phyloP scores from a whole-genome alignment of 495 filamentous ascomycete genomes.

The Cercophora scortea region DNA sequence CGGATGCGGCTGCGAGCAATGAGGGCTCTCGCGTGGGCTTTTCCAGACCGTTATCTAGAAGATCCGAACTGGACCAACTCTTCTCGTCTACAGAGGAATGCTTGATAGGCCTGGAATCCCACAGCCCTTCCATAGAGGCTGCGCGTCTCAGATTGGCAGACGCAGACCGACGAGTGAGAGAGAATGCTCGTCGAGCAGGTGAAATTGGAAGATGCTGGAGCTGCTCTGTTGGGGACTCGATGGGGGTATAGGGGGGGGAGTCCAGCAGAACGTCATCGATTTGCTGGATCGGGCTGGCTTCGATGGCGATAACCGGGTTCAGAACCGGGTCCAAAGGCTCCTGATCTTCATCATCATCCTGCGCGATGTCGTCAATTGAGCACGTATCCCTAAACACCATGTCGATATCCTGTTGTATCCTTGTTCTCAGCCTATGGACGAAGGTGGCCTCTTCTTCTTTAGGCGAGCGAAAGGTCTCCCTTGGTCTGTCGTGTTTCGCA shows the following conservation, averaged over 20 bases:
- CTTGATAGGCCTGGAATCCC: constrained; percentile 1
- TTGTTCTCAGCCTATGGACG: constrained; percentile 24
- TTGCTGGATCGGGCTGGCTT: constrained; percentile 4
- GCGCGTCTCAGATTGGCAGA: neutral
- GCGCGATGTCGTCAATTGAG: constrained; percentile 29
- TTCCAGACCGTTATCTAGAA: neutral
- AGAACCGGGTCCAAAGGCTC: neutral
- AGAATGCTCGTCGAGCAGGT: constrained; percentile 11
- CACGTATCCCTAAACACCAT: constrained; percentile 39
- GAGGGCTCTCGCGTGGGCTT: neutral
- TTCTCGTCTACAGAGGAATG: neutral
- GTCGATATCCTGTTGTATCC: constrained; percentile 34
- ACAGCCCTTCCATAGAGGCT: neutral
- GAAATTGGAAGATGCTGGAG: constrained; percentile 6
- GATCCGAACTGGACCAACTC: neutral
- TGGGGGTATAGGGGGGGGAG: constrained; percentile 4
- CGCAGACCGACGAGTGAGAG: constrained; percentile 7
- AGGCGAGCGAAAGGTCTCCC: constrained; percentile 11
- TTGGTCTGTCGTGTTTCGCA: constrained; percentile 14
- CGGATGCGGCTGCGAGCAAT: neutral
- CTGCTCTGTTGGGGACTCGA: neutral
- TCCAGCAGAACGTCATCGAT: neutral
- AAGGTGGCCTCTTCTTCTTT: constrained; percentile 17
- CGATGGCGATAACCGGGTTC: neutral
- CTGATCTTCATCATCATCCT: constrained; percentile 15